Evolutionary conservation across 176 grass and related monocot genomes (phyloP), one percentile per base, ranked within the genome.

Genomic region (Lolium perenne): DNA sequence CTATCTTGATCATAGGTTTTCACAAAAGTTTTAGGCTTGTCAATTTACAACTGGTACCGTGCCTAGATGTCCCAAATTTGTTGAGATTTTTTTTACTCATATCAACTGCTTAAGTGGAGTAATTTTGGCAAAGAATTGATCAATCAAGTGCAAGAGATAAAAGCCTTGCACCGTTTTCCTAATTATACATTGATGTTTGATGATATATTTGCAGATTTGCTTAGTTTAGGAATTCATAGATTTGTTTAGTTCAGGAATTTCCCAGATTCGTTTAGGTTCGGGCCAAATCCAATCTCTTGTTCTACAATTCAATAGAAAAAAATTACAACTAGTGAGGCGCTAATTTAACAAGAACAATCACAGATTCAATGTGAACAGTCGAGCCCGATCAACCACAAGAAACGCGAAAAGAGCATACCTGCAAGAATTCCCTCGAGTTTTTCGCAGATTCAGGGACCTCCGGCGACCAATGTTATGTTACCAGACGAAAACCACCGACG

Each of bases 131-230:
- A 73, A 49, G 2, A 74, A 49, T 3, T 49, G 45, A 74, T 73
- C 70, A 73, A 73, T 25, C 43, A 72, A 23, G 70, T 74, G 71
- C 71, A 9, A 15, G 21, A 74, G 45, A 50, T 74, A 74, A 25
- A 25, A 8, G 2, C 7, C 0, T 50, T 74, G 8, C 45, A 26
- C 6, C 21, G 21, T 49, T 49, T 73, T 47, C 21, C 21, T 16
- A 50, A 48, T 73, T 48, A 13, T 1, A 50, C 45, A 74, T 74
- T 74, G 71, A 74, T 16, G 12, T 49, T 74, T 74, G 71, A 74
- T 16, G 12, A 74, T 16, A 54, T 4, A 51, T 51, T 43, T 43
- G 41, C 68, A 71, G 38, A 45, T 71, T n/a, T 43, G 22, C 11
- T 70, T n/a, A 41, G 38, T n/a, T 71, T 12, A 45, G 8, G 0